Evolutionary conservation across 164 flowering plant species (phyloP).

Genomic region (Hamamelis virginiana): DNA sequence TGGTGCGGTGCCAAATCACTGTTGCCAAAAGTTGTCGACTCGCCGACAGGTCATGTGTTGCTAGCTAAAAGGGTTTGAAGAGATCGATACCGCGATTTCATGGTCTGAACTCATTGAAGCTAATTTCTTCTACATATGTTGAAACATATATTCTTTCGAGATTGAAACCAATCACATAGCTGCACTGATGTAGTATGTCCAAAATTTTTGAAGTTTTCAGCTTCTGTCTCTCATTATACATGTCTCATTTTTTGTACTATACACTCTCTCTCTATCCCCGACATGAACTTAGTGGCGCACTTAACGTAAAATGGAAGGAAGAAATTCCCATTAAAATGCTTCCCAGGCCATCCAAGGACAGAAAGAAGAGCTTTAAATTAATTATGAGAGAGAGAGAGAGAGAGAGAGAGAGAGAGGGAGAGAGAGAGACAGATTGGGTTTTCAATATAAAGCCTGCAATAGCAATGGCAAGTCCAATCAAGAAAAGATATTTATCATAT

Average conservation of each 20-base stretch:
- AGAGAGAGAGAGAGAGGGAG: constrained; percentile 3
- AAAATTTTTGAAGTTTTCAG: constrained; percentile 14
- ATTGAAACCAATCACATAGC: not conserved
- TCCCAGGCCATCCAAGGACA: too few relatives aligned
- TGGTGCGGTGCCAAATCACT: not conserved
- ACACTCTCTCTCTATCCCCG: too few relatives aligned
- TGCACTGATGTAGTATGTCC: constrained; percentile 1
- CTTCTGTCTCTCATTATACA: constrained; percentile 21
- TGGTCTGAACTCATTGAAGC: constrained; percentile 19
- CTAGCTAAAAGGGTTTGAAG: constrained; percentile 10
- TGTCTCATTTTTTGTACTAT: not conserved
- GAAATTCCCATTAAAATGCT: not conserved
- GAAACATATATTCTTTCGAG: constrained; percentile 9
- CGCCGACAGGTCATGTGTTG: not conserved
- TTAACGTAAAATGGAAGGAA: too few relatives aligned
- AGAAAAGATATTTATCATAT: constrained; percentile 1
- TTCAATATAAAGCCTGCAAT: too few relatives aligned
- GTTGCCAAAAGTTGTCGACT: constrained; percentile 9
- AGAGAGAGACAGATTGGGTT: not conserved
- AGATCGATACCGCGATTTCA: constrained; percentile 21
- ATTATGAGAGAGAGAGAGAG: too few relatives aligned
- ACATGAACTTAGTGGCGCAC: too few relatives aligned
- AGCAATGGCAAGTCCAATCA: too few relatives aligned
- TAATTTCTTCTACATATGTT: constrained; percentile 3
- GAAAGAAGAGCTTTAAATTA: not conserved